Evolutionary conservation across 768 basidiomycete species (phyloP).

Genomic region (Auricularia heimuer): DNA sequence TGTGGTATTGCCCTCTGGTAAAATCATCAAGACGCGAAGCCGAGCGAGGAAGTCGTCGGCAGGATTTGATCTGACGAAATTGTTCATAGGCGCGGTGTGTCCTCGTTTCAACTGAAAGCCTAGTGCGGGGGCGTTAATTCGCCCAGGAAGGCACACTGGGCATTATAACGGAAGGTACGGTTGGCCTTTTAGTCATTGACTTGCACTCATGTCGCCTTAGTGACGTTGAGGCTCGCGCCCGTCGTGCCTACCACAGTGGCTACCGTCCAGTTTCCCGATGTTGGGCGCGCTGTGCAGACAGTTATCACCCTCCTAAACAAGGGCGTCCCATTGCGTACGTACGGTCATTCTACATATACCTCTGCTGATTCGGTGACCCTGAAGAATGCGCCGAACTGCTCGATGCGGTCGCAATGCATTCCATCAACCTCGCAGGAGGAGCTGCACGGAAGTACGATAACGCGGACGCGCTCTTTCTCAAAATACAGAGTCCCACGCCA

Average conservation of each 20-base stretch:
- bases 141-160: conserved; percentile 55
- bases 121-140: neutral
- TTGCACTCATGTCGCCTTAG: conserved; percentile 23
- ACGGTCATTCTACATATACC: neutral
- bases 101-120: neutral
- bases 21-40: conserved; percentile 81
- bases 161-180: conserved; percentile 73
- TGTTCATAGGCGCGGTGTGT: conserved; percentile 78
- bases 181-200: neutral
- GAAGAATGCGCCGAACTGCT: neutral
- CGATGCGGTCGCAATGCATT: neutral
- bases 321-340: neutral
- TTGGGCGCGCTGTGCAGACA: neutral
- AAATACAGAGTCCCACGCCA: conserved; percentile 65
- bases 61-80: conserved; percentile 75
- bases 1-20: conserved; percentile 78
- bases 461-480: conserved; percentile 73
- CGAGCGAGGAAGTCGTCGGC: conserved; percentile 77
- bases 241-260: conserved; percentile 76
- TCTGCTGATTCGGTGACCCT: no score
- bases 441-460: conserved; percentile 26
- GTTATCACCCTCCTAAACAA: neutral
- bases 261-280: neutral
- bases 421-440: conserved; percentile 23
- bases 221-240: conserved; percentile 74